phyloP scores from a whole-genome alignment of 2,329 filamentous ascomycete genomes.

The Alternaria triticina region DNA sequence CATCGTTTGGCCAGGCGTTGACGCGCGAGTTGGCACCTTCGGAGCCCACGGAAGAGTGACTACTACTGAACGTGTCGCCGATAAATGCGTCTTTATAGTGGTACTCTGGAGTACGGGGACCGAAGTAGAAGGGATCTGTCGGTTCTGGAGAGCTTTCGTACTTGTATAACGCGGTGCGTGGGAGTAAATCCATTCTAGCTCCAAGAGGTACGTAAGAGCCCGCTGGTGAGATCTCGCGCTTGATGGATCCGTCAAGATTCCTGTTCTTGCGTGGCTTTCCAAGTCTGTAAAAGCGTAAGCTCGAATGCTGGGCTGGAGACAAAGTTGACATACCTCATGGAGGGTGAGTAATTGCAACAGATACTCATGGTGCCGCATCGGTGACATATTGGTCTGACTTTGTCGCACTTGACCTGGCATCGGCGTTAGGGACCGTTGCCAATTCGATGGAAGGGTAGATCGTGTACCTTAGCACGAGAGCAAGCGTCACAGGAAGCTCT shows the following conservation, averaged over 20 bases:
- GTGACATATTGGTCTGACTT: constrained; percentile 46
- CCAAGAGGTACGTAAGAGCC: constrained; percentile 40
- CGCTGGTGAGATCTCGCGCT: constrained; percentile 43
- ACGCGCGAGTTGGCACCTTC: constrained; percentile 33
- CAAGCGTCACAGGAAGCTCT: constrained; percentile 48
- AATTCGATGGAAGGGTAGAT: neutral
- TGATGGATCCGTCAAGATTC: constrained; percentile 44
- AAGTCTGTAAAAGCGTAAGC: constrained; percentile 33
- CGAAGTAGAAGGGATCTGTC: constrained; percentile 43
- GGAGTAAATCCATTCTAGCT: constrained; percentile 39
- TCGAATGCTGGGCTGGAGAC: neutral
- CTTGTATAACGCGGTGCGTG: constrained; percentile 37
- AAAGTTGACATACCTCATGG: constrained; percentile 43
- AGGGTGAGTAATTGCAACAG: constrained; percentile 50
- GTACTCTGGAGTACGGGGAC: constrained; percentile 44
- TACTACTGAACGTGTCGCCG: constrained; percentile 34
- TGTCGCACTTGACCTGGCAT: constrained; percentile 45
- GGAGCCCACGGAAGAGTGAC: constrained; percentile 44
- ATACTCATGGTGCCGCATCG: constrained; percentile 47
- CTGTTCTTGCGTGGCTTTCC: constrained; percentile 48
- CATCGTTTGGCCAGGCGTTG: constrained; percentile 41
- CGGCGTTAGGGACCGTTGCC: constrained; percentile 4
- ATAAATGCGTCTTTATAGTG: constrained; percentile 45
- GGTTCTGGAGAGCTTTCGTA: constrained; percentile 47
- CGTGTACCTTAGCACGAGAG: constrained; percentile 43